Evolutionary conservation across 2,329 filamentous ascomycete species (phyloP).

Genomic region (Xylaria sp.): DNA sequence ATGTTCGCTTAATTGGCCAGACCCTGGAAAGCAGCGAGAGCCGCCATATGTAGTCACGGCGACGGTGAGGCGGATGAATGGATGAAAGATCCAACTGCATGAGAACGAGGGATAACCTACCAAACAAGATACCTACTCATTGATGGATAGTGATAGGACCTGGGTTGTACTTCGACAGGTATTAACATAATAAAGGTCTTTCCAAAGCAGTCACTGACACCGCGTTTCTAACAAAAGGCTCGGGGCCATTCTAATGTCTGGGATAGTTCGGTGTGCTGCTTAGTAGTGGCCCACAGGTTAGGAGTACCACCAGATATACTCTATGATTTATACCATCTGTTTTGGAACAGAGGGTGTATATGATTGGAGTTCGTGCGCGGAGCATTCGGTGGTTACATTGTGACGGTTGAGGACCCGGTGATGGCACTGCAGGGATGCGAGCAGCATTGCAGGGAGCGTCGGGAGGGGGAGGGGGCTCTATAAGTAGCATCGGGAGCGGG

Average conservation of each 20-base stretch:
- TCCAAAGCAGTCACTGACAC: neutral
- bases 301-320: neutral
- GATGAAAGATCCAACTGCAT: constrained; percentile 17
- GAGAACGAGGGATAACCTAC: constrained; percentile 14
- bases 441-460: neutral
- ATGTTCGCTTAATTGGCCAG: constrained; percentile 36
- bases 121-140: constrained; percentile 6
- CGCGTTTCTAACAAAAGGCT: neutral
- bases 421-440: constrained; percentile 8
- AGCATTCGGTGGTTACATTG: constrained; percentile 13
- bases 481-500: constrained; percentile 27
- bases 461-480: neutral
- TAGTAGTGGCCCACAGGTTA: neutral
- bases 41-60: constrained; percentile 7
- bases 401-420: constrained; percentile 1
- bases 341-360: neutral
- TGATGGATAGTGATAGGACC: constrained; percentile 20
- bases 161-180: constrained; percentile 15
- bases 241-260: neutral
- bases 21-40: constrained; percentile 27
- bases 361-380: neutral
- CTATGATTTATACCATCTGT: neutral
- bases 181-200: constrained; percentile 6
- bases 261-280: neutral
- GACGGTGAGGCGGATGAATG: constrained; percentile 15